Evolutionary conservation across 2,329 filamentous ascomycete species (phyloP).

Genomic region (Rosellinia necatrix): DNA sequence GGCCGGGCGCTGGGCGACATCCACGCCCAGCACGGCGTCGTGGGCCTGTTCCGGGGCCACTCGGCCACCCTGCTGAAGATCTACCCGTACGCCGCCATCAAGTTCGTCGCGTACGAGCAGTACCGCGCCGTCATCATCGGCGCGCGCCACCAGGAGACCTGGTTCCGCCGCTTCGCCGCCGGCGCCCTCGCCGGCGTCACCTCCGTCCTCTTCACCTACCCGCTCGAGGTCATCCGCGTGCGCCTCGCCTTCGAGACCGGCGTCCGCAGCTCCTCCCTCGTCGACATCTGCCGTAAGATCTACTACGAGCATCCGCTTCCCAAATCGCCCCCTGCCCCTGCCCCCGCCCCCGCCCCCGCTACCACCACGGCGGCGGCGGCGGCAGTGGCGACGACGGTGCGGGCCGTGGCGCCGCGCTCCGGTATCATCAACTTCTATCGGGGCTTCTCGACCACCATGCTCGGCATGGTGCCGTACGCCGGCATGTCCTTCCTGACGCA

Average conservation of each 20-base stretch:
- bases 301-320: constrained; percentile 72
- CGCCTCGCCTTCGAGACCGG: constrained; percentile 95
- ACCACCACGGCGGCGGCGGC: constrained; percentile 45
- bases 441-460: constrained; percentile 85
- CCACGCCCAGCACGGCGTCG: constrained; percentile 71
- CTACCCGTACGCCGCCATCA: constrained; percentile 96
- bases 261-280: constrained; percentile 69
- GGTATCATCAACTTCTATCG: constrained; percentile 93
- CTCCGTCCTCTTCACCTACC: constrained; percentile 95
- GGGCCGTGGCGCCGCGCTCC: constrained; percentile 60
- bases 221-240: constrained; percentile 89
- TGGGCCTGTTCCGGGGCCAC: constrained; percentile 88
- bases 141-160: constrained; percentile 73
- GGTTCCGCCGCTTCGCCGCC: constrained; percentile 72
- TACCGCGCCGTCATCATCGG: constrained; percentile 81
- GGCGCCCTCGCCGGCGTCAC: constrained; percentile 82
- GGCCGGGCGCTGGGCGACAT: constrained; percentile 84
- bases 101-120: constrained; percentile 97
- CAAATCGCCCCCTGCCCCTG: constrained; percentile 42
- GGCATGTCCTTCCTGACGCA: constrained; percentile 95
- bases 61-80: constrained; percentile 92
- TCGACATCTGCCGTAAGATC: constrained; percentile 82
- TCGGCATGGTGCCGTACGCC: constrained; percentile 96
- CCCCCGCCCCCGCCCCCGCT: constrained; percentile 36
- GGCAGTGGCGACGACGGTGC: constrained; percentile 51